Conservation (phyloP, 768 basidiomycete genomes). For the Boletus barrowsii region DNA sequence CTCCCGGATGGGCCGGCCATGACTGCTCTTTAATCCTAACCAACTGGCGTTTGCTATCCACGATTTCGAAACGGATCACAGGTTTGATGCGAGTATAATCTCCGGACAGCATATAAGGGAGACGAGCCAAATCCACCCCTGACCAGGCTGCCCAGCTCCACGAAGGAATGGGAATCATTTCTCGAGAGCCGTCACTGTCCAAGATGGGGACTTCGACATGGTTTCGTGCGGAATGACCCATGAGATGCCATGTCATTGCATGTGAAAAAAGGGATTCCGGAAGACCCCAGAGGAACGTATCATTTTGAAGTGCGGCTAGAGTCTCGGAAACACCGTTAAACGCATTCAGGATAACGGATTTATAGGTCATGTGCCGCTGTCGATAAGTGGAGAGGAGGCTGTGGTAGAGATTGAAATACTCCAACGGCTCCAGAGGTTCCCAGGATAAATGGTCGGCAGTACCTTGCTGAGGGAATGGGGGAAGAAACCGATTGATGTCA, state of each 20-base stretch:
- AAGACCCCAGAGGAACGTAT: constrained; percentile 14
- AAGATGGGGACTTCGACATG: neutral
- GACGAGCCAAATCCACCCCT: neutral
- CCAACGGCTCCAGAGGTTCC: neutral
- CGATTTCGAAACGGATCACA: constrained; percentile 5
- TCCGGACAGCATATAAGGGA: neutral
- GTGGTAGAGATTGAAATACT: no score
- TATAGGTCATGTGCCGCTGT: no score
- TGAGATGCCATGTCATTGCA: no score
- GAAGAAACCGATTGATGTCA: neutral
- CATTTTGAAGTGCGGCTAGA: constrained; percentile 7
- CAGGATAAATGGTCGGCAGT: neutral
- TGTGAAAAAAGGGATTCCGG: constrained; percentile 7
- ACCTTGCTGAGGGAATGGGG: neutral
- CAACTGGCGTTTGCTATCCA: neutral
- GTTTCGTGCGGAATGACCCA: neutral
- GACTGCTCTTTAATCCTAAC: no score
- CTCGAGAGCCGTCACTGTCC: neutral
- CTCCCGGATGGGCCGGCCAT: neutral
- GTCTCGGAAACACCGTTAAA: constrained; percentile 10
- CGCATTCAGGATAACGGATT: no score
- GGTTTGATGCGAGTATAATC: neutral
- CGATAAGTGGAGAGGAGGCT: no score
- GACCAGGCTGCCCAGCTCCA: constrained; percentile 15
- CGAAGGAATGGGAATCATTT: constrained; percentile 11